phyloP scores from a whole-genome alignment of 2,329 filamentous ascomycete species.

The Ceratocystis destructans region DNA sequence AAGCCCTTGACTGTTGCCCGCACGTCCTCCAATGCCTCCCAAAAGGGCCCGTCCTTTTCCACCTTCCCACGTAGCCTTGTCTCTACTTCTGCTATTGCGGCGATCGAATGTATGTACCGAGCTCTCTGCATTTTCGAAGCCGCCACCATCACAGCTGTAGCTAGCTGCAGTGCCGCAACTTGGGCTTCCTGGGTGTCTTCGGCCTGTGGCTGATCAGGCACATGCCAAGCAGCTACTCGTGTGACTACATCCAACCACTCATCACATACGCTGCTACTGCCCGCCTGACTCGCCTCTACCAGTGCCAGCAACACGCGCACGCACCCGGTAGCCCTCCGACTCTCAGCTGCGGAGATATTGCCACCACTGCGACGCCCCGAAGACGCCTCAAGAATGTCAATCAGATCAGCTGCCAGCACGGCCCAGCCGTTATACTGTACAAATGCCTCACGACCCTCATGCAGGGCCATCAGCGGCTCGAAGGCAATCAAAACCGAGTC shows the following conservation, averaged over 20 bases:
- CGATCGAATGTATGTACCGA: conserved; percentile 39
- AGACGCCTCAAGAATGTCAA: conserved; percentile 29
- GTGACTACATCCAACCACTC: conserved; percentile 45
- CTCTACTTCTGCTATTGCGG: conserved; percentile 37
- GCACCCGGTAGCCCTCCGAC: conserved; percentile 40
- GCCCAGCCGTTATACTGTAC: conserved; percentile 41
- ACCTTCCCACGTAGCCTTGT: conserved; percentile 29
- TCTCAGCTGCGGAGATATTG: conserved; percentile 24
- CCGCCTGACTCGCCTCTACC: conserved; percentile 32
- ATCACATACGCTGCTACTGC: conserved; percentile 31
- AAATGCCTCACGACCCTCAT: conserved; percentile 36
- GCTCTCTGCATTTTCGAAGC: conserved; percentile 34
- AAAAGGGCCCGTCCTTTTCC: conserved; percentile 26
- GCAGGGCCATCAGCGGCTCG: conserved; percentile 40
- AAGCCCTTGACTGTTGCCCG: conserved; percentile 25
- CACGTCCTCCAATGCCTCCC: conserved; percentile 36
- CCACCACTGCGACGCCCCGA: conserved; percentile 13
- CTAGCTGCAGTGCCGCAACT: conserved; percentile 42
- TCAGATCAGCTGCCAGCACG: conserved; percentile 37
- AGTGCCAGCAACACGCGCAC: conserved; percentile 42
- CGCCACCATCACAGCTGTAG: conserved; percentile 36
- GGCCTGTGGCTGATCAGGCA: conserved; percentile 25
- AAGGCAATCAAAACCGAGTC: conserved; percentile 44
- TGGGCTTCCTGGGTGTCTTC: conserved; percentile 34
- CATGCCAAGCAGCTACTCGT: conserved; percentile 35